A percentile compares a stretch with the other conserved stretches of the same genome.
These are phyloP conservation scores for Avena sativa DNA, from an alignment of 176 grass and related monocot genomes.

Conservation along the genomic window DNA sequence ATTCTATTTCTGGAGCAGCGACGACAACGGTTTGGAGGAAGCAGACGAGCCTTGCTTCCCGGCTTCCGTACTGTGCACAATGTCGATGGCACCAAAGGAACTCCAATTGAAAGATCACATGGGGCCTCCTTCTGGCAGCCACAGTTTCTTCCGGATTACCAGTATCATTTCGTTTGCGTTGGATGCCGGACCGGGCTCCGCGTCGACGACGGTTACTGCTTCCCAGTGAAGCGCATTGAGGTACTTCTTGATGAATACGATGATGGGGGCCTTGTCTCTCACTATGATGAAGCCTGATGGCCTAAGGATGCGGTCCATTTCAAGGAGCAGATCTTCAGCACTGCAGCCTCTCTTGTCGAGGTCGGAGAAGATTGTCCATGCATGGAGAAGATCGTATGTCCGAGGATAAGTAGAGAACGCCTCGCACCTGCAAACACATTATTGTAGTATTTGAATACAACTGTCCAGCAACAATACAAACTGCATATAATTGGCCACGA, in stretches of 20 bases:
- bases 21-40: slow-evolving; percentile 9
- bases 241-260: slow-evolving; percentile 89
- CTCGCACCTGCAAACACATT: slow-evolving; percentile 74
- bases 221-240: slow-evolving; percentile 80
- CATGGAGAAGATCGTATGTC: slow-evolving; percentile 96
- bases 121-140: slow-evolving; percentile 60
- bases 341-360: slow-evolving; percentile 91
- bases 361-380: slow-evolving; percentile 91
- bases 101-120: slow-evolving; percentile 31
- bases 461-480: not conserved
- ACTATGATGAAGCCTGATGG: slow-evolving; percentile 88
- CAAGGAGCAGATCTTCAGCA: slow-evolving; percentile 89
- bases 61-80: slow-evolving; percentile 51
- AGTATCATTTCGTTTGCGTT: slow-evolving; percentile 79
- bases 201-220: slow-evolving; percentile 59
- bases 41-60: slow-evolving; percentile 43
- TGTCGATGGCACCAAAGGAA: slow-evolving; percentile 22
- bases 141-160: slow-evolving; percentile 81
- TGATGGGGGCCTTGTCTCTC: slow-evolving; percentile 68
- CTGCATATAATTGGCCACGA: not conserved
- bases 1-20: slow-evolving; percentile 31
- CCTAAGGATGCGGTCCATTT: slow-evolving; percentile 91
- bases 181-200: slow-evolving; percentile 66
- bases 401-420: slow-evolving; percentile 96
- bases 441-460: slow-evolving; percentile 32